Evolutionary conservation across 176 grass and related monocot genomes (phyloP), one percentile per base, ranked within the genome.

Genomic region (Triticum monococcum): DNA sequence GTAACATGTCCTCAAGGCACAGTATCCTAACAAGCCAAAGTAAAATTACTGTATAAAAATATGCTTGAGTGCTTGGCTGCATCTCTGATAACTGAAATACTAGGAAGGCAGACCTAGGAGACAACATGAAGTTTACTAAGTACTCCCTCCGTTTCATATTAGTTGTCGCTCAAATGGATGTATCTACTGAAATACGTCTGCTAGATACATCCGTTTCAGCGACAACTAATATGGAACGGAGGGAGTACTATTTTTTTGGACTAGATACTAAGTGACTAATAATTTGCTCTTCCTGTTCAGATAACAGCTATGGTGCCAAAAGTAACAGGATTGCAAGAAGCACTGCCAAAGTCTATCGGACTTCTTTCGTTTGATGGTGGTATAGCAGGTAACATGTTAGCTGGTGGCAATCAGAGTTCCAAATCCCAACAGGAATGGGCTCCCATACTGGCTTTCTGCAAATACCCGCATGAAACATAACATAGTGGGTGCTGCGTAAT

Each of bases 341-440:
- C 93, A 81, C 81, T 98, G 28, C 96, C 96, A 67, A 98, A 98
- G 86, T 90, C 91, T 86, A 89, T 98, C 56, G 93, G 93, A 32
- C 90, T 98, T 81, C 96, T 98, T 89, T 88, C 96, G 68, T 98
- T 98, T 88, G 96, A 98, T 89, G 96, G 93, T 80, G 96, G 96
- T 85, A 83, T 98, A 86, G 79, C 84, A 95, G 96, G 96, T 98
- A 88, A 94, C 38, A 63, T 81, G 10, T 89, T 85, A 41, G 26
- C 38, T 81, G 64, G 37, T 76, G 25, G 18, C 18, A 75, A 20
- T 84, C 20, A 31, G 62, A 71, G 68, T 89, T 80, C 17, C 48
- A 56, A 57, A 74, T 80, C 67, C 68, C 57, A 80, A 7, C 73
- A 25, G 63, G 31, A 74, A 66, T 45, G 57, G 64, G 35, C 36